A percentile compares a stretch with the other conserved stretches of the same genome.
These are phyloP conservation scores for Rhizopus sp. DNA, from an alignment of 371 early-diverging fungal species.

Conservation along the genomic window DNA sequence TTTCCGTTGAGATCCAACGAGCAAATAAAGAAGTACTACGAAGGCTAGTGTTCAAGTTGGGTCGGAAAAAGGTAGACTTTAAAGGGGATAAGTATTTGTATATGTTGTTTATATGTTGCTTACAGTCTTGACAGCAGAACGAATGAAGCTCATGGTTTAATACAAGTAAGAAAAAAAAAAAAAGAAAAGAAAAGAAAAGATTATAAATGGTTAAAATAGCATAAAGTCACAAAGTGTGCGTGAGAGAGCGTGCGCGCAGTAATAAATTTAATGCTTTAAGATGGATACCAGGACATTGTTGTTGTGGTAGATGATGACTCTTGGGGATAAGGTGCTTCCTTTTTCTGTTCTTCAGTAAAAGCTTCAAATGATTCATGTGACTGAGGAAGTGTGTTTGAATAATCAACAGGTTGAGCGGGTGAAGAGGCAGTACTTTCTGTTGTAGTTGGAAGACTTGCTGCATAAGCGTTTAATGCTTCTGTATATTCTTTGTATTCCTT, in stretches of 20 bases:
- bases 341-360: constrained; percentile 12
- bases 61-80: constrained; percentile 46
- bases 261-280: not conserved
- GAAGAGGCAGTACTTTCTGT: constrained; percentile 16
- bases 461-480: constrained; percentile 53
- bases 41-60: constrained; percentile 31
- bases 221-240: not conserved
- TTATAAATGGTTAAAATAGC: not conserved
- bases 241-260: not conserved
- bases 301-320: not conserved
- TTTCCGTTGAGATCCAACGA: constrained; percentile 84
- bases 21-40: constrained; percentile 31
- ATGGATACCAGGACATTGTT: constrained; percentile 3
- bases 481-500: constrained; percentile 52
- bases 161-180: constrained; percentile 6
- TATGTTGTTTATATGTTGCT: constrained; percentile 5
- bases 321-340: not conserved
- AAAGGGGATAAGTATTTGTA: not conserved
- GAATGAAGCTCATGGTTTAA: constrained; percentile 56
- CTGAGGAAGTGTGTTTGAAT: constrained; percentile 14
- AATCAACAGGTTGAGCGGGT: constrained; percentile 29
- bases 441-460: constrained; percentile 5
- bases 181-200: constrained; percentile 3
- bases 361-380: constrained; percentile 14
- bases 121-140: constrained; percentile 51